Conservation (phyloP, 371 early-diverging fungal genomes). For the Caulochytrium protostelioides region DNA sequence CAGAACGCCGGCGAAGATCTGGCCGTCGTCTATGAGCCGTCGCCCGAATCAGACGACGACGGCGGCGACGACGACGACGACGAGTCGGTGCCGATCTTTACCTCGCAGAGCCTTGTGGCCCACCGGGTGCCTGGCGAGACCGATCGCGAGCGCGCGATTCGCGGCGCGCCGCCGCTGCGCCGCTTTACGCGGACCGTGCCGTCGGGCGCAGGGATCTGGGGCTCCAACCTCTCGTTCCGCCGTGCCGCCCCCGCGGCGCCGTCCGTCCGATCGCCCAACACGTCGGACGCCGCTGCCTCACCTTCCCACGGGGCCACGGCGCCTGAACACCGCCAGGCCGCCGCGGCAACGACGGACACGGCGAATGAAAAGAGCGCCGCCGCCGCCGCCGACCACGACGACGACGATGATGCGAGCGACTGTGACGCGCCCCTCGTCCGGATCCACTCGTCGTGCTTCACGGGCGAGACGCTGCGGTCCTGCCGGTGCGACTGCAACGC, state of each 20-base stretch:
- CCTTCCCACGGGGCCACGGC: too few relatives aligned
- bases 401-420: not conserved
- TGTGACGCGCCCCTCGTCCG: conserved; percentile 47
- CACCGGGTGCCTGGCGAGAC: conserved; percentile 39
- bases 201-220: not conserved
- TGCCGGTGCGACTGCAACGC: conserved; percentile 83
- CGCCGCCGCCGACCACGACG: not conserved
- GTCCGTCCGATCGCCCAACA: too few relatives aligned
- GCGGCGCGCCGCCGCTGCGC: conserved; percentile 6
- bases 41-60: too few relatives aligned
- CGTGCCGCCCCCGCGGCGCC: too few relatives aligned
- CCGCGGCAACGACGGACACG: not conserved
- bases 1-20: conserved; percentile 73
- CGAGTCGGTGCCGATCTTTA: too few relatives aligned
- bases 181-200: not conserved
- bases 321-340: too few relatives aligned
- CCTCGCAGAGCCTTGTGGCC: conserved; percentile 41
- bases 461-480: conserved; percentile 81
- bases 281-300: too few relatives aligned
- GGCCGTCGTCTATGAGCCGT: conserved; percentile 83
- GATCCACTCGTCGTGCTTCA: conserved; percentile 91
- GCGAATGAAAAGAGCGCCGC: not conserved
- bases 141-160: conserved; percentile 5
- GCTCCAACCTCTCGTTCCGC: too few relatives aligned
- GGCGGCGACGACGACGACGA: too few relatives aligned